A percentile compares a stretch with the other conserved stretches of the same genome.
Evolutionary conservation across 2,329 filamentous ascomycete species (phyloP).

Genomic region (Trichoderma koningiopsis): DNA sequence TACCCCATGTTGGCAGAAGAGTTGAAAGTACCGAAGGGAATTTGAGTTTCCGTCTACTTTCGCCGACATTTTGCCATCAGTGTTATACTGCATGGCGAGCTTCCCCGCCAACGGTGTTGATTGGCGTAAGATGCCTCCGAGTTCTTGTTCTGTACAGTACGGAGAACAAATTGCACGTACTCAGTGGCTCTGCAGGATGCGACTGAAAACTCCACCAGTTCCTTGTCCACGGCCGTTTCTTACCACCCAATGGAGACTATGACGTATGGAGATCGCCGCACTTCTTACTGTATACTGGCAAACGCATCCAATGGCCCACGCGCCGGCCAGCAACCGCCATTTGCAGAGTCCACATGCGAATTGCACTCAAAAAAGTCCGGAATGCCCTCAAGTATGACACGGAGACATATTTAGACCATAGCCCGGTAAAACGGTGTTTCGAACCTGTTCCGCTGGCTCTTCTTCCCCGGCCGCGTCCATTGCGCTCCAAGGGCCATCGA

Average conservation of each 20-base stretch:
- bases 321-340: not conserved
- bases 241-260: not conserved
- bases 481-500: not conserved
- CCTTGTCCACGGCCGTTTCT: not conserved
- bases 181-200: not conserved
- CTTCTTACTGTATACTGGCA: not conserved
- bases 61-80: not conserved
- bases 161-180: not conserved
- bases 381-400: not conserved
- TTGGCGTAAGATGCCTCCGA: too few relatives aligned
- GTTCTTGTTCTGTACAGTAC: too few relatives aligned
- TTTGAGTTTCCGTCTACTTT: not conserved
- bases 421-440: not conserved
- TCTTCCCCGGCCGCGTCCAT: not conserved
- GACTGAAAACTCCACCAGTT: slow-evolving; percentile 9
- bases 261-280: not conserved
- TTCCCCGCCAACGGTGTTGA: slow-evolving; percentile 9
- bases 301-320: not conserved
- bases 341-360: not conserved
- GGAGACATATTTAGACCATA: not conserved
- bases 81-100: not conserved
- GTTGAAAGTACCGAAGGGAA: not conserved
- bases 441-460: not conserved
- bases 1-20: not conserved
- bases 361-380: not conserved